Base-by-base conservation (phyloP, 345 rosid genomes). In the Moricandia moricandioides region DNA sequence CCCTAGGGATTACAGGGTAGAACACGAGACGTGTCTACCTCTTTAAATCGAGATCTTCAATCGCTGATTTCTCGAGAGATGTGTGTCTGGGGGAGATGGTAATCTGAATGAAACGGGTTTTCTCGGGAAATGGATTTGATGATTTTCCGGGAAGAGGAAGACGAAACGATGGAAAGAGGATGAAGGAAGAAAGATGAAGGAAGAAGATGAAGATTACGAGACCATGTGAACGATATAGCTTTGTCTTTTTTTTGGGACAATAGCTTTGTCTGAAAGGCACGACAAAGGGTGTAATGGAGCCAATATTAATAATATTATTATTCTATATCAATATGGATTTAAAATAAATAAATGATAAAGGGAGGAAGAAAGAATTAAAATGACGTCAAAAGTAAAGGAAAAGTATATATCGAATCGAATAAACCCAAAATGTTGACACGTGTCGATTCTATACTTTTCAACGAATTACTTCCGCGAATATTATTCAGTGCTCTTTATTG, bases 241-340 rank as follows among this genome's bases (percentile, higher is more conserved):
- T 45, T n/a, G 52, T 43, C 45, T 39, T 43, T 39, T 43, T 45
- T 5, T 45, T 45, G 1, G 17, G 52, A 10, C 39, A 63, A 69
- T 54, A 31, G 27, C 70, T 76, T 76, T 76, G 75, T 76, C 66
- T 57, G 24, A 54, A 76, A 76, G 74, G 65, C 79, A 76, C 62
- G 63, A 75, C 62, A 55, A 68, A 68, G 72, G 72, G 17, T 67
- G 71, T 52, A 52, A 18, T 47, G 67, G 66, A 75, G 73, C 68
- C 73, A 43, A 33, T 6, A 4, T 17, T 55, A 13, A 5, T 54
- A 56, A 14, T 40, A 26, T 26, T 39, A 9, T 2, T 24, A 3
- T 52, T 17, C 11, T 17, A 8, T 13, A 10, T 47, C 16, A 4
- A 31, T 8, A 5, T 2, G 31, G 14, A 40, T 51, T 14, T 18